phyloP scores from a whole-genome alignment of 2,329 filamentous ascomycete species.

The Aspergillus latus region DNA sequence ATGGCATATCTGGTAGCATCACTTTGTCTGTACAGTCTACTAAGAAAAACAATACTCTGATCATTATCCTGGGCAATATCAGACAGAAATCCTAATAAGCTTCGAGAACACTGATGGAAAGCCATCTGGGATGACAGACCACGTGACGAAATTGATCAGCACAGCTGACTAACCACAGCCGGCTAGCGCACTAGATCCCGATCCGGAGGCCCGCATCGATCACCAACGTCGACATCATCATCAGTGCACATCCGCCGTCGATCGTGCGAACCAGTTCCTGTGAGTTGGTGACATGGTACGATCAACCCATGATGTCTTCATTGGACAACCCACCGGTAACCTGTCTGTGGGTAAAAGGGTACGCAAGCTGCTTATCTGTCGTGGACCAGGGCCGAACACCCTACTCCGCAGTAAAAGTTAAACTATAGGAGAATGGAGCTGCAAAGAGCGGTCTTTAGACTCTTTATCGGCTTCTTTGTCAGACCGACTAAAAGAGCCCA shows the following conservation, averaged over 20 bases:
- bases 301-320: neutral
- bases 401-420: neutral
- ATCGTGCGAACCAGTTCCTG: too few species aligned
- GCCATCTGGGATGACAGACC: neutral
- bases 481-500: neutral
- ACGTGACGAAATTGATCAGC: neutral
- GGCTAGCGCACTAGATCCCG: neutral
- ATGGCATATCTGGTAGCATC: neutral
- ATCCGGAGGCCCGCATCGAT: neutral
- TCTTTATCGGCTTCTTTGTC: neutral
- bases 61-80: neutral
- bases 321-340: neutral
- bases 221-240: neutral
- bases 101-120: neutral
- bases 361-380: conserved; percentile 1
- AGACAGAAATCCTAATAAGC: neutral
- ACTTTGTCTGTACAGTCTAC: too few species aligned
- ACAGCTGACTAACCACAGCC: neutral
- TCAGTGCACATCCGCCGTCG: neutral
- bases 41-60: too few species aligned
- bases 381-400: neutral
- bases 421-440: neutral
- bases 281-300: neutral
- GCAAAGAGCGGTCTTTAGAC: neutral
- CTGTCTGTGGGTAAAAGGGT: neutral